phyloP scores from a whole-genome alignment of 2,329 filamentous ascomycete genomes.

The Claviceps sp. region DNA sequence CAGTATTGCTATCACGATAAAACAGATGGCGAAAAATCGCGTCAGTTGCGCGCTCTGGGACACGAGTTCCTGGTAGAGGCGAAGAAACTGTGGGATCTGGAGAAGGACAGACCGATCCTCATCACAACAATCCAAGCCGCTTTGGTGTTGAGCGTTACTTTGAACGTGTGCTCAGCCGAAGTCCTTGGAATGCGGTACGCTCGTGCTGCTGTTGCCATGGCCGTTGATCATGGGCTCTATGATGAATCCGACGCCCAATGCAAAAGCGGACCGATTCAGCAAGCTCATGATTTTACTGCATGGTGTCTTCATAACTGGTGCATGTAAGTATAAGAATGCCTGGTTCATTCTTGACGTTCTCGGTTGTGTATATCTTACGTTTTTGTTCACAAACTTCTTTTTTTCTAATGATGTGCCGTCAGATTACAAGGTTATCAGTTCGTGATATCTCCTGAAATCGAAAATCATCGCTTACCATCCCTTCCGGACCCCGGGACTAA shows the following conservation, averaged over 20 bases:
- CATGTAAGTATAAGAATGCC: background rate
- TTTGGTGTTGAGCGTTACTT: conserved; percentile 10
- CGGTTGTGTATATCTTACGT: too few relatives aligned
- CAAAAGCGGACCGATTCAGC: background rate
- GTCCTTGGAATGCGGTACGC: background rate
- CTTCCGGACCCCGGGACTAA: background rate
- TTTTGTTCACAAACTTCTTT: background rate
- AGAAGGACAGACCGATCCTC: conserved; percentile 8
- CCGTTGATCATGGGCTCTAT: background rate
- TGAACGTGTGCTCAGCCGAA: background rate
- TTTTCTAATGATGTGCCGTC: background rate
- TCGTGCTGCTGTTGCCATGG: background rate
- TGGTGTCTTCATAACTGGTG: conserved; percentile 1
- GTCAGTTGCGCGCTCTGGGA: conserved; percentile 14
- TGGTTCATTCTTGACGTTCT: too few relatives aligned
- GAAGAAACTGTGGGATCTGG: conserved; percentile 17
- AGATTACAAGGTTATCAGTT: conserved; percentile 1
- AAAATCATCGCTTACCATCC: background rate
- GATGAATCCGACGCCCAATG: background rate
- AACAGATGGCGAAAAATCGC: conserved; percentile 12
- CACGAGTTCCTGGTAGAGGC: conserved; percentile 21
- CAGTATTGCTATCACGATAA: background rate
- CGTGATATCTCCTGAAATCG: background rate
- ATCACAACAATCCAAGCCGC: conserved; percentile 20
- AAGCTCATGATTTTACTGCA: background rate